phyloP scores from a whole-genome alignment of 805 yeast species.

The Osmozyma mogii region DNA sequence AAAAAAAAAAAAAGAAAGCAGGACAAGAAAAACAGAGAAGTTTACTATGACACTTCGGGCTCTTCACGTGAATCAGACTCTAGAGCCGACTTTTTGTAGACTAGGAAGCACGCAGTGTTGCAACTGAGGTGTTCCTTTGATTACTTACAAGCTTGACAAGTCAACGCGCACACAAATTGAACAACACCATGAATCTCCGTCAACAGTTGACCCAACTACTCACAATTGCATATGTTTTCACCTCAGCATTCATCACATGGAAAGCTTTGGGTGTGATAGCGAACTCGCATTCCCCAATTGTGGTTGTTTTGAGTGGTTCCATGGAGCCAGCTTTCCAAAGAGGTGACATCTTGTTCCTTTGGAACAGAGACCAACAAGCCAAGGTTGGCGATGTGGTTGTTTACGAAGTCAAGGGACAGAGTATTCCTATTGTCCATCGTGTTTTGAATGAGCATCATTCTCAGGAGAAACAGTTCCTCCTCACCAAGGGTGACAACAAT shows the following conservation, averaged over 20 bases:
- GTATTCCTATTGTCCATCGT: conserved; percentile 95
- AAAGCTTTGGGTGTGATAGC: conserved; percentile 69
- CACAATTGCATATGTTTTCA: conserved; percentile 67
- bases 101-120: too few relatives aligned
- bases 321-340: conserved; percentile 99
- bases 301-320: conserved; percentile 94
- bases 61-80: too few relatives aligned
- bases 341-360: conserved; percentile 86
- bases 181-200: conserved; percentile 45
- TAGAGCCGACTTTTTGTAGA: too few relatives aligned
- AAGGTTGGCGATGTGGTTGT: conserved; percentile 92
- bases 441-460: conserved; percentile 78
- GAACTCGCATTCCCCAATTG: conserved; percentile 86
- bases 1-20: too few relatives aligned
- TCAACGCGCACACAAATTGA: conserved; percentile 1
- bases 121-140: too few relatives aligned
- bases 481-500: conserved; percentile 96
- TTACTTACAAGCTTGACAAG: too few relatives aligned
- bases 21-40: too few relatives aligned
- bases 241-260: conserved; percentile 92
- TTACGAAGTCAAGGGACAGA: conserved; percentile 69
- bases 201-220: conserved; percentile 58
- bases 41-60: too few relatives aligned
- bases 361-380: conserved; percentile 69
- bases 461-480: conserved; percentile 52